Base-by-base conservation (phyloP, 805 yeast genomes). In the Suhomyces sp. region DNA sequence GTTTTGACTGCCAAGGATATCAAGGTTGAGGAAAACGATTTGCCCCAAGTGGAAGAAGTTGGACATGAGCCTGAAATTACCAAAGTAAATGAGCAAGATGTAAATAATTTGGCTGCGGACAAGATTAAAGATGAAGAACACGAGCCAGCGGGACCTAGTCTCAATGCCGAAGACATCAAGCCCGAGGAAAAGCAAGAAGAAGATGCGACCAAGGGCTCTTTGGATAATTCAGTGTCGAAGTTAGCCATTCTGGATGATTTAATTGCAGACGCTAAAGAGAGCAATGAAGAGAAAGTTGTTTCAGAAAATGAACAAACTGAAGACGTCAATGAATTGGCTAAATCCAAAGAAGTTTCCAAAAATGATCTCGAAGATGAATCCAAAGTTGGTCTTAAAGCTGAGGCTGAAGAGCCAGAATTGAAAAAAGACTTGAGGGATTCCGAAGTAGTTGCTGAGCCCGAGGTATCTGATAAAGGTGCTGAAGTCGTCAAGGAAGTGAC, bases 41-140 rank as follows among this genome's bases (percentile, higher is more conserved):
- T 48, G 20, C 50, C 46, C 3, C 39, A 47, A 21, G 48, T 39
- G 12, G 47, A 35, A 21, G 43, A 47, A 1, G 37, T 43, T 35
- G 21, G 22, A 4, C 29, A 33, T 24, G 49, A 43, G 21, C 43
- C 46, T 15, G 43, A 31, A 12, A 35, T 43, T 13, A 21, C 47
- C 5, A 31, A 27, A 9, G 37, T 46, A 6, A 33, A 21, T 15
- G 35, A 31, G 15, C 37, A 35, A 21, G 49, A 40, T 40, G 24
- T 40, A 3, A 21, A 8, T 13, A 48, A 44, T 12, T 44, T 44
- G 43, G 50, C 44, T 5, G 22, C 35, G 4, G 51, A 43, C n/a
- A 22, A 48, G 25, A 43, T 43, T 15, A 20, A 27, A 15, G 47
- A 48, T 15, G 27, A 10, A 13, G 47, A 50, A 22, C 43, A 24